Evolutionary conservation across 2,329 filamentous ascomycete genomes (phyloP), one percentile per base, ranked within the genome.

Genomic region (Pyrenochaeta sp.): DNA sequence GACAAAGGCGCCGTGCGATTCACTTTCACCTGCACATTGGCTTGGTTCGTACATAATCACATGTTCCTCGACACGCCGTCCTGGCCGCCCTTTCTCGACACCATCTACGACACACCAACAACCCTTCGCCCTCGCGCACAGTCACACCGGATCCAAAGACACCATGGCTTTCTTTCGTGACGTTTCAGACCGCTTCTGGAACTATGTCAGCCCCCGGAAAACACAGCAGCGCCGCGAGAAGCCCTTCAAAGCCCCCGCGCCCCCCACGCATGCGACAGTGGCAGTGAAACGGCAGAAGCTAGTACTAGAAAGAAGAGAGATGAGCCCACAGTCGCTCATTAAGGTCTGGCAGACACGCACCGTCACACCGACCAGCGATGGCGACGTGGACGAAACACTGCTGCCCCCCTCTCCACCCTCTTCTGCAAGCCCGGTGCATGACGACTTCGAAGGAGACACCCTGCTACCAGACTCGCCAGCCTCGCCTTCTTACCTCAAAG

Each of bases 151-250:
- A n/a, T 29, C 7, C 20, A 31, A 28, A 10, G 7, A 44, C 38
- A 31, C 7, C 30, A 71, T 71, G 68, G 58, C 61, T 7, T 61
- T 68, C 32, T 48, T 71, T 17, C 53, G 56, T 38, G 44, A 56
- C 28, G 52, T 75, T 6, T 66, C 71, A 7, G 62, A 68, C 35
- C 61, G 60, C 34, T 58, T 77, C 42, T 76, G 72, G 73, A 63
- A 64, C 43, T 74, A 70, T 45, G 60, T 76, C 35, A 74, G 72
- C 37, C 74, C 74, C 8, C 61, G 63, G 32, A 76, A 75, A 55
- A 68, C 68, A 7, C 57, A 65, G 31, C 54, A 68, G 44, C 59
- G 61, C 7, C 65, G 68, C 15, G 58, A 70, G 17, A 68, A 72
- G 43, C 63, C 64, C 4, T 72, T 73, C 65, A 71, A 71, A 40